A percentile compares a stretch with the other conserved stretches of the same genome.
Conservation (phyloP, 495 filamentous ascomycete genomes). For the Talaromyces adpressus region DNA sequence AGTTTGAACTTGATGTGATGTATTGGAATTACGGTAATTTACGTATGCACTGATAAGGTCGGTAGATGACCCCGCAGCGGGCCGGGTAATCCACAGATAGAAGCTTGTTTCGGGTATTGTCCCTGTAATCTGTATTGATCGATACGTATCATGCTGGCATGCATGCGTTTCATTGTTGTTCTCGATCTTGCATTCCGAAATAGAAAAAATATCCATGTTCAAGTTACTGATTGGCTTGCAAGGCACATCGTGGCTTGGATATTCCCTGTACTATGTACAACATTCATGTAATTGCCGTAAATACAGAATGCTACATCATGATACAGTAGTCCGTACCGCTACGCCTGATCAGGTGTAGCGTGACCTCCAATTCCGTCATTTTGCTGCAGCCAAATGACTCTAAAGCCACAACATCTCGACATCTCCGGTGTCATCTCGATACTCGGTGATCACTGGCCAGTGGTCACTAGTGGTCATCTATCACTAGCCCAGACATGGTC, state of each 20-base stretch:
- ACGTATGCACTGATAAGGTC: not conserved
- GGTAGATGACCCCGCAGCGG: not conserved
- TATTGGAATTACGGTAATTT: not conserved
- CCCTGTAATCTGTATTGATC: not conserved
- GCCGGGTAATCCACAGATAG: not conserved
- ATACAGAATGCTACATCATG: not conserved
- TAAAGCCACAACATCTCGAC: not conserved
- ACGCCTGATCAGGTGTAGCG: not conserved
- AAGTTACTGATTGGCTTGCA: not conserved
- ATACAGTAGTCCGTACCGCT: not conserved
- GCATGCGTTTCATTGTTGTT: not conserved
- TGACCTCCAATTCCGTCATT: not conserved
- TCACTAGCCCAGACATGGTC: not conserved
- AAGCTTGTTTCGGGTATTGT: not conserved
- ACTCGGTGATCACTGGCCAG: not conserved
- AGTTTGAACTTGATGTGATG: not conserved
- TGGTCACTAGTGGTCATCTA: not conserved
- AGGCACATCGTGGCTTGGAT: not conserved
- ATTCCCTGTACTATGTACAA: not conserved
- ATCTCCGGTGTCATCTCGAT: not conserved
- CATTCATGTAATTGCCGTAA: not conserved
- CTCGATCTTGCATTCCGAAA: not conserved
- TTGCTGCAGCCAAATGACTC: not conserved
- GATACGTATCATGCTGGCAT: not conserved
- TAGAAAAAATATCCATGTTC: not conserved